Percentiles rank a stretch among this genome's conserved stretches.
These are phyloP conservation scores for Coelastrella sp. DNA, from an alignment of 139 green algal genomes.

Conservation along the genomic window DNA sequence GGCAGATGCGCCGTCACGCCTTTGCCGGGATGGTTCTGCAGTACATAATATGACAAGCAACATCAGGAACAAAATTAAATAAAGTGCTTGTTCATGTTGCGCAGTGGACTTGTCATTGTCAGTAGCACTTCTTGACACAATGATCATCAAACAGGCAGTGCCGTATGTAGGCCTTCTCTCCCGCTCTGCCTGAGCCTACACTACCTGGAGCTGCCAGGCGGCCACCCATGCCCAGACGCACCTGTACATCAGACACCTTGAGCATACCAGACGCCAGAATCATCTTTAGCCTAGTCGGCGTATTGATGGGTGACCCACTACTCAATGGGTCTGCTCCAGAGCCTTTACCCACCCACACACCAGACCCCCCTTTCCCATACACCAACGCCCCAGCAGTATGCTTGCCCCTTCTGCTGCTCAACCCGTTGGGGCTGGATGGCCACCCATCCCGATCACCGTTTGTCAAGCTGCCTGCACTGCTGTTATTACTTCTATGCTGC, in stretches of 20 bases:
- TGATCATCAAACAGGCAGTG: too few species aligned
- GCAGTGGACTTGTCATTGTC: too few species aligned
- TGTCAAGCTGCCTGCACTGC: not conserved
- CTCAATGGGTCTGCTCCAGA: not conserved
- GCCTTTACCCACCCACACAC: not conserved
- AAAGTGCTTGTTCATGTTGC: not conserved
- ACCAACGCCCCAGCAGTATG: not conserved
- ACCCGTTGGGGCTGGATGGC: not conserved
- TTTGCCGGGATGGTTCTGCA: constrained; percentile 52
- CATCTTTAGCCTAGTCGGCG: not conserved
- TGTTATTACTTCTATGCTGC: not conserved
- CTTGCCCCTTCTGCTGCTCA: not conserved
- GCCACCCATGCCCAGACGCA: not conserved
- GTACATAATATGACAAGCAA: not conserved
- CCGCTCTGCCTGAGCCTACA: too few species aligned
- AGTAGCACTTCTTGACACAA: too few species aligned
- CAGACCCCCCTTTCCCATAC: not conserved
- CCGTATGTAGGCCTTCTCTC: too few species aligned
- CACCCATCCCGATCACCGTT: not conserved
- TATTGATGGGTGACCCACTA: constrained; percentile 8
- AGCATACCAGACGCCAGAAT: not conserved
- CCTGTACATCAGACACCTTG: constrained; percentile 22
- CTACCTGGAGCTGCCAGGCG: not conserved
- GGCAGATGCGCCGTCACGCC: constrained; percentile 35
- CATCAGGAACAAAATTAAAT: not conserved